phyloP scores from a whole-genome alignment of 2,329 filamentous ascomycete genomes.

The Plectosphaerella plurivora region DNA sequence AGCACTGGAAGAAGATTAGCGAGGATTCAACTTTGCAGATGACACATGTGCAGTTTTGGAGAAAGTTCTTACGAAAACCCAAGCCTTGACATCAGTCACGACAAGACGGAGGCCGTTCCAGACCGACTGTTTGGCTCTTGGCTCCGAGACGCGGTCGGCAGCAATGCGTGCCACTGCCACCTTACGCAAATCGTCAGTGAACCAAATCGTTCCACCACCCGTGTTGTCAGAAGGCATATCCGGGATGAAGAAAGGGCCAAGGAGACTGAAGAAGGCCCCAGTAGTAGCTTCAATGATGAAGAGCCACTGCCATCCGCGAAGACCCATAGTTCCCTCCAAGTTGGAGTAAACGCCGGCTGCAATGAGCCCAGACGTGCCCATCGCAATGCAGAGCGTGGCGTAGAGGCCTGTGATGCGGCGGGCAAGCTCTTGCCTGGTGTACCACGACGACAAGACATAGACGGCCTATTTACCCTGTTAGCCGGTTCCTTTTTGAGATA shows the following conservation, averaged over 20 bases:
- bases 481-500: no score
- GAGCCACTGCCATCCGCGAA: slow-evolving; percentile 60
- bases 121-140: slow-evolving; percentile 7
- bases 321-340: slow-evolving; percentile 42
- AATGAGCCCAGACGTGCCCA: slow-evolving; percentile 37
- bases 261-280: slow-evolving; percentile 55
- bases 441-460: slow-evolving; percentile 46
- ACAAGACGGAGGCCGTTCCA: slow-evolving; percentile 16
- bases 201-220: not conserved
- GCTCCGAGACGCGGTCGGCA: slow-evolving; percentile 17
- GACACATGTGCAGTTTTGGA: no score
- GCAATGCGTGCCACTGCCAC: not conserved
- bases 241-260: slow-evolving; percentile 21
- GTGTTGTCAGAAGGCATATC: slow-evolving; percentile 15
- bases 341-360: slow-evolving; percentile 33
- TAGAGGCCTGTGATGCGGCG: slow-evolving; percentile 43
- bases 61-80: slow-evolving; percentile 15
- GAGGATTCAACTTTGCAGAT: slow-evolving; percentile 8
- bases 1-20: not conserved
- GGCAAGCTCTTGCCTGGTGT: slow-evolving; percentile 41
- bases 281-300: slow-evolving; percentile 64
- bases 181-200: not conserved
- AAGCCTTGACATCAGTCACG: slow-evolving; percentile 15
- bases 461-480: no score
- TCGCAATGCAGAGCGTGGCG: slow-evolving; percentile 19